Evolutionary conservation across 176 grass and related monocot species (phyloP), one percentile per base, ranked within the genome.

Genomic region (Cenchrus americanus): DNA sequence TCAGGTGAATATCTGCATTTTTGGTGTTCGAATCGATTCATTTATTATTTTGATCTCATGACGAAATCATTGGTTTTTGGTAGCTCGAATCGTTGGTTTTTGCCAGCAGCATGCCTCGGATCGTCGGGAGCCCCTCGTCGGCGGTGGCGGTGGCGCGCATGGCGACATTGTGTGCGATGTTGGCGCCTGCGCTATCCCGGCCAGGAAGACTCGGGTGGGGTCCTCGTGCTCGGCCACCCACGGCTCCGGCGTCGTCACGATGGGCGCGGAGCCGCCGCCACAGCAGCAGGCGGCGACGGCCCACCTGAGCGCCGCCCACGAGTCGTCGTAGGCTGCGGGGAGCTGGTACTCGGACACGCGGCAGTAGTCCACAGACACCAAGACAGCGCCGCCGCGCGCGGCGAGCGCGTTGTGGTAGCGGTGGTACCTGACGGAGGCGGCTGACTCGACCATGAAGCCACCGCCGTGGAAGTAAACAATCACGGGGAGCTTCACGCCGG

Each of bases 391-490:
- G 75, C 77, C 82, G 66, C 64, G 79, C 18, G 79, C 58, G 73
- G 62, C 77, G 43, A 94, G 51, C 9, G 76, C 81, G 85, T 82
- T 89, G 11, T 89, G 84, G 76, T 91, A 82, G 43, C 44, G 42
- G 76, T 94, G 92, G 81, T 94, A 91, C 21, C 14, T 8, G 2
- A 62, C 75, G 26, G 83, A 79, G 58, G 71, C 47, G 15, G 92
- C 83, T 21, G 89, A 89, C 84, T 87, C 63, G 75, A 94, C 7
- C 48, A 89, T 77, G 90, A 94, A 94, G 63, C 83, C 92, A 14
- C 92, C 89, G 49, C 89, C 89, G 69, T 94, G 92, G 86, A 91
- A 73, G 84, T 94, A 94, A 18, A 94, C 85, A 8, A 94, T 46
- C 54, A 91, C 53, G 5, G 92, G 89, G 11, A 94, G 86, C 71